Evolutionary conservation across 257 asterid genomes (phyloP), one percentile per base, ranked within the genome.

Genomic region (Solanum appendiculatum): DNA sequence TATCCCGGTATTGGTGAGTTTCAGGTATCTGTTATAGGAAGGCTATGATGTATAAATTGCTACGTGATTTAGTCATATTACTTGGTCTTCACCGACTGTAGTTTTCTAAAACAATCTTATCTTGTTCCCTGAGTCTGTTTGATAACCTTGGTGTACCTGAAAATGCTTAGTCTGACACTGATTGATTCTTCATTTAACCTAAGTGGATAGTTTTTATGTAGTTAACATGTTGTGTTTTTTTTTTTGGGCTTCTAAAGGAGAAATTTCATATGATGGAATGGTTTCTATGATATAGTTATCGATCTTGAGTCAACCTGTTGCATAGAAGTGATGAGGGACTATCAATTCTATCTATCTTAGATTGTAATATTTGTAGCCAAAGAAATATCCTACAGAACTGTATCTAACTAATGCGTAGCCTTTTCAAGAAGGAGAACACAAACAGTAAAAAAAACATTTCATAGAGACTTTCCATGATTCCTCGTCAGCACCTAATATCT

Each of bases 1-100:
- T 94, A 93, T 91, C 98, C 98, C 87, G 98, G 98, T 83, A 93
- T 93, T 87, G 98, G 98, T 91, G 98, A 90, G 93, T 94, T 94
- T 92, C 98, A 94, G 95, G 97, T 94, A 92, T 89, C 87, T 88
- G 85, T 46, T 80, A 16, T 48, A 9, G 85, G 85, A 46, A 46
- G 6, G 11, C 42, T 48, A 34, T 16, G 18, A 46, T 29, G 10
- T 80, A 80, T 46, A 31, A 42, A 18, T 44, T 9, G 64, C 27
- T 80, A 46, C 0, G 40, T 48, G 66, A 80, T 80, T 80, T 46
- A 27, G 85, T 29, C 16, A 78, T 46, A 46, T 78, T 78, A 4
- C 39, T 0, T 42, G 6, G 58, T 42, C 84, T 44, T 78, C 39
- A 44, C 39, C 9, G 13, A n/a, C 58, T 75, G n/a, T 78, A 78